Evolutionary conservation across 495 filamentous ascomycete genomes (phyloP).

Genomic region (Xylaria acuta): DNA sequence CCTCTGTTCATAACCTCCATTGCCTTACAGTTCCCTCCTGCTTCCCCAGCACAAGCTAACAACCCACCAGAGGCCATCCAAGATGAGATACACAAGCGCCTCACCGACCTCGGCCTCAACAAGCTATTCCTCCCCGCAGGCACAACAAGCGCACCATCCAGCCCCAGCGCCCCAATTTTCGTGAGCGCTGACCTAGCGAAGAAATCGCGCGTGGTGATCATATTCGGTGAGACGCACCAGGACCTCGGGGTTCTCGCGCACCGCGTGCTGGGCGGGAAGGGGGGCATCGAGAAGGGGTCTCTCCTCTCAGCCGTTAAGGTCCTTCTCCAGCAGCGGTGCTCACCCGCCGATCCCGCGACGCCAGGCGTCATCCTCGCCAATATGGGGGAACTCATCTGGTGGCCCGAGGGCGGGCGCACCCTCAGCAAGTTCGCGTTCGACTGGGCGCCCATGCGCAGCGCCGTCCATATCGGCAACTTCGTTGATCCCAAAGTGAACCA

Average conservation of each 20-base stretch:
- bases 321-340: conserved; percentile 47
- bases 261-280: conserved; percentile 61
- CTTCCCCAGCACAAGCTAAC: not conserved
- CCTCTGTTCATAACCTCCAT: not conserved
- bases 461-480: conserved; percentile 52
- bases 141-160: conserved; percentile 38
- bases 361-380: conserved; percentile 74
- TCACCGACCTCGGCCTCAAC: conserved; percentile 62
- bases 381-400: conserved; percentile 72
- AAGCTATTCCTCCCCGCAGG: conserved; percentile 65
- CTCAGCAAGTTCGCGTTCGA: conserved; percentile 62
- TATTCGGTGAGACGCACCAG: conserved; percentile 73
- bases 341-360: conserved; percentile 35
- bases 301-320: conserved; percentile 64
- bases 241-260: conserved; percentile 78
- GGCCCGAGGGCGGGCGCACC: conserved; percentile 59
- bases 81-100: conserved; percentile 63
- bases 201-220: conserved; percentile 72
- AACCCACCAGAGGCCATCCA: conserved; percentile 64
- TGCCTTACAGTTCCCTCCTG: not conserved
- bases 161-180: conserved; percentile 73
- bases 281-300: conserved; percentile 71
- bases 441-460: conserved; percentile 59
- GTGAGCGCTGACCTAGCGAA: conserved; percentile 60
- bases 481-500: conserved; percentile 53